phyloP scores from a whole-genome alignment of 306 rosid species.

The Trifolium pratense region DNA sequence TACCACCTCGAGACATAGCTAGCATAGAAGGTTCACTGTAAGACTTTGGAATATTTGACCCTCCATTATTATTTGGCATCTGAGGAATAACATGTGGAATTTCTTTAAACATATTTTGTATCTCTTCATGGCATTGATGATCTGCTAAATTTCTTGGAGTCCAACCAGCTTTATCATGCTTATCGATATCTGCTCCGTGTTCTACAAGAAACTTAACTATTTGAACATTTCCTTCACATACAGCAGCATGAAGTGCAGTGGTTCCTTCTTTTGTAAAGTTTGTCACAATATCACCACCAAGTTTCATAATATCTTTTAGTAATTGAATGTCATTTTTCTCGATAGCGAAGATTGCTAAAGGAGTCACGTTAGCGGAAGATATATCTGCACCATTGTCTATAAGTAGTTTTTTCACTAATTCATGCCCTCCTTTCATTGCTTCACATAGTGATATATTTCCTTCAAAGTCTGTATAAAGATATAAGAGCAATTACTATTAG shows the following conservation, averaged over 20 bases:
- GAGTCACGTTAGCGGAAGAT: conserved; percentile 40
- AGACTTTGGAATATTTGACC: conserved; percentile 16
- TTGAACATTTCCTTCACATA: conserved; percentile 56
- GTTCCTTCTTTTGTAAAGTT: conserved; percentile 40
- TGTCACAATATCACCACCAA: conserved; percentile 51
- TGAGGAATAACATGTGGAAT: conserved; percentile 2
- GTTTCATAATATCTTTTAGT: conserved; percentile 46
- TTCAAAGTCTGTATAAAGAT: conserved; percentile 51
- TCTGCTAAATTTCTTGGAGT: conserved; percentile 67
- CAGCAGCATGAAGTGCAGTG: conserved; percentile 73
- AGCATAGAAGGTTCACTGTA: conserved; percentile 45
- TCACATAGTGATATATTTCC: conserved; percentile 68
- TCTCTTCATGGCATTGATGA: conserved; percentile 66
- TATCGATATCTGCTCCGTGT: conserved; percentile 58
- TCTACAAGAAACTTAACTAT: conserved; percentile 58
- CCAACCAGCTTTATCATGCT: conserved; percentile 57
- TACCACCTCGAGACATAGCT: conserved; percentile 24
- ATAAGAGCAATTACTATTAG: conserved; percentile 1
- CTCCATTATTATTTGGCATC: neutral
- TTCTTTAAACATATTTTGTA: conserved; percentile 45
- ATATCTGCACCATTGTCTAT: conserved; percentile 61
- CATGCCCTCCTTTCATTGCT: conserved; percentile 57
- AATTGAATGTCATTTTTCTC: conserved; percentile 54
- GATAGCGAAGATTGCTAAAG: conserved; percentile 49
- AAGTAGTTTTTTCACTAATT: conserved; percentile 51